Percentiles rank a stretch among this genome's conserved stretches.
Evolutionary conservation across 768 basidiomycete genomes (phyloP).

Genomic region (Exidia glandulosa): DNA sequence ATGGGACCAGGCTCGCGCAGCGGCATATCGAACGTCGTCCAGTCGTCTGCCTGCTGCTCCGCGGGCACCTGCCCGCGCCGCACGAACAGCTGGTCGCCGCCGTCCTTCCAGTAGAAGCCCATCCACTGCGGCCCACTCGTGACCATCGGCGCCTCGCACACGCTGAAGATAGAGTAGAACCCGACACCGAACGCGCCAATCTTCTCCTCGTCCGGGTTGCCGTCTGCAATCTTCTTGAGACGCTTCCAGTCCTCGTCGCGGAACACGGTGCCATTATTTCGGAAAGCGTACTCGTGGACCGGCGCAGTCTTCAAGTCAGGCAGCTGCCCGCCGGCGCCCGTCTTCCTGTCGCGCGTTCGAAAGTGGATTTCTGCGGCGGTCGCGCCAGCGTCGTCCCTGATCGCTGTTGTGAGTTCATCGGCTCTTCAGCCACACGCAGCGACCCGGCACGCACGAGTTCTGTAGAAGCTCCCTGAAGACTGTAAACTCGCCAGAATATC

Average conservation of each 20-base stretch:
- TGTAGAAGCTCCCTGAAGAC: conserved; percentile 82
- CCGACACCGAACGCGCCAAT: conserved; percentile 92
- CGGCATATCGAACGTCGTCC: conserved; percentile 87
- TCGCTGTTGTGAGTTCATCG: no score
- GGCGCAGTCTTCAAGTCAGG: conserved; percentile 53
- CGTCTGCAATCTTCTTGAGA: conserved; percentile 87
- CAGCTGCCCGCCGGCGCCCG: conserved; percentile 16
- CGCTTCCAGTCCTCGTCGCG: conserved; percentile 80
- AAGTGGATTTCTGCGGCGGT: conserved; percentile 70
- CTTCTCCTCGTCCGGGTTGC: conserved; percentile 89
- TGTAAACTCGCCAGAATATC: conserved; percentile 94
- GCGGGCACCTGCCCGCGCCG: conserved; percentile 58
- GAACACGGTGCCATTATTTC: conserved; percentile 80
- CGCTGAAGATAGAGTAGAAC: conserved; percentile 18
- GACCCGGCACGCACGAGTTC: conserved; percentile 42
- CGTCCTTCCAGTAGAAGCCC: conserved; percentile 94
- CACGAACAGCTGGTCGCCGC: conserved; percentile 80
- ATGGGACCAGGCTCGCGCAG: conserved; percentile 73
- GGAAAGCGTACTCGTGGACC: conserved; percentile 77
- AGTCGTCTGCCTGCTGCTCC: conserved; percentile 27
- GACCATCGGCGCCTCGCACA: conserved; percentile 26
- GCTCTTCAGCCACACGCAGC: not conserved
- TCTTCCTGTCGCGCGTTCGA: conserved; percentile 43
- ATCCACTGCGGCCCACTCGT: conserved; percentile 64
- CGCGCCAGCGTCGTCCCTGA: conserved; percentile 67